Conservation (phyloP, 352 stramenopile species). For the Phytopythium chamaehyphon region DNA sequence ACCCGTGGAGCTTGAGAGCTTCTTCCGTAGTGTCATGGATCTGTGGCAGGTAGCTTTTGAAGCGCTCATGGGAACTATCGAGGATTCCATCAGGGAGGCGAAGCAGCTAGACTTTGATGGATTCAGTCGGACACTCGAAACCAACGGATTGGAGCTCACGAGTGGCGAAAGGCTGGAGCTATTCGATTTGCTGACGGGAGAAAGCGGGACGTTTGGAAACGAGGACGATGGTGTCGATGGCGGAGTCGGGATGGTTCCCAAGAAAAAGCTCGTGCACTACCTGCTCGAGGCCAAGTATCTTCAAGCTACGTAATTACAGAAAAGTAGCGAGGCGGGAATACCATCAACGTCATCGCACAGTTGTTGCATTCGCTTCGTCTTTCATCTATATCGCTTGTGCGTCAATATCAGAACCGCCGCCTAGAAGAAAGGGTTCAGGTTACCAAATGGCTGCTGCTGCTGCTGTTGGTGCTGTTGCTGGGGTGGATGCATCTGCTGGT, state of each 20-base stretch:
- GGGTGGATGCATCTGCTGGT: conserved; percentile 22
- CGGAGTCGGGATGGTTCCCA: conserved; percentile 13
- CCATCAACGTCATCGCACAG: conserved; percentile 9
- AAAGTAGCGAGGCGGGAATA: conserved; percentile 3
- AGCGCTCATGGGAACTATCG: conserved; percentile 16
- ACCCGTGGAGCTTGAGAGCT: conserved; percentile 36
- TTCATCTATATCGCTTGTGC: conserved; percentile 19
- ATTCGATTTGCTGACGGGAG: conserved; percentile 42
- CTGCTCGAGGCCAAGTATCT: conserved; percentile 29
- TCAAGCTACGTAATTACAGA: too few species aligned
- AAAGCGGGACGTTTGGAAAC: conserved; percentile 23
- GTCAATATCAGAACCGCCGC: not conserved
- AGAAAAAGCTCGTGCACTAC: conserved; percentile 26
- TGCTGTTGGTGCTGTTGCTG: conserved; percentile 38
- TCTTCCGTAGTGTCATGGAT: conserved; percentile 34
- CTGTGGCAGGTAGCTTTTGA: conserved; percentile 42
- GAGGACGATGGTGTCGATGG: not conserved
- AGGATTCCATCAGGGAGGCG: conserved; percentile 14
- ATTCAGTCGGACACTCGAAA: conserved; percentile 27
- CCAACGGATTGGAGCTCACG: conserved; percentile 43
- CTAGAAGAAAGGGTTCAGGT: conserved; percentile 63
- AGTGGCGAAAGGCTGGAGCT: conserved; percentile 51
- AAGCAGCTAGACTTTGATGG: conserved; percentile 32
- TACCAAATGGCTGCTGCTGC: conserved; percentile 65
- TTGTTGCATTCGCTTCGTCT: conserved; percentile 5